Conservation (phyloP, 148 eudicot genomes). For the Vaccinium darrowii region DNA sequence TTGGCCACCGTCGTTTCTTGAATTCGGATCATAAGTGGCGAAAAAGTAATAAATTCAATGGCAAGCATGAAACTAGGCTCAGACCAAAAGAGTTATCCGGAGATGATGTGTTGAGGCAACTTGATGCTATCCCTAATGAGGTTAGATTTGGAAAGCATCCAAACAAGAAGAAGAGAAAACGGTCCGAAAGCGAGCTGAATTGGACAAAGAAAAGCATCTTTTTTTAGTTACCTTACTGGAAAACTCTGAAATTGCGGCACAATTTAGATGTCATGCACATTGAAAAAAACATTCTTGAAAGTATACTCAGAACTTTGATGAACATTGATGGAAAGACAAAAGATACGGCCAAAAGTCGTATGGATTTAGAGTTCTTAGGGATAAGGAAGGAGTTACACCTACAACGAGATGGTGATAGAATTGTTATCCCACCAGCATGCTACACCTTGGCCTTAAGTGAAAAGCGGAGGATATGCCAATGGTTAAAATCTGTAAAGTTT, state of each 20-base stretch:
- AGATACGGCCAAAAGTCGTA: neutral
- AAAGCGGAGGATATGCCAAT: neutral
- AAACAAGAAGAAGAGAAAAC: neutral
- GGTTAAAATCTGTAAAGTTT: neutral
- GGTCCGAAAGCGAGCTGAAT: neutral
- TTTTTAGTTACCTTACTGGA: neutral
- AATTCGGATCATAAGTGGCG: neutral
- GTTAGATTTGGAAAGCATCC: neutral
- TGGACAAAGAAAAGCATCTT: neutral
- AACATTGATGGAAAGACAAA: neutral
- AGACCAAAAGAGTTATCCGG: neutral
- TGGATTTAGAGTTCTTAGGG: slow-evolving; percentile 8
- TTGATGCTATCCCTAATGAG: neutral
- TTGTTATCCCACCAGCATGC: neutral
- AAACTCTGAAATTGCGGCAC: neutral
- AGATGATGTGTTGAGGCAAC: slow-evolving; percentile 4
- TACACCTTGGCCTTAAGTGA: neutral
- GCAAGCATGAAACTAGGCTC: neutral
- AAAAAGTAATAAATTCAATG: neutral
- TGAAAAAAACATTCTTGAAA: neutral
- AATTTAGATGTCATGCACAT: slow-evolving; percentile 10
- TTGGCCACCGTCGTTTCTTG: slow-evolving; percentile 8
- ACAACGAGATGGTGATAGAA: neutral
- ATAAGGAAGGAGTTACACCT: neutral
- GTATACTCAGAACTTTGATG: neutral